A percentile compares a stretch with the other conserved stretches of the same genome.
phyloP scores from a whole-genome alignment of 179 eudicot genomes.

The Gypsophila paniculata region DNA sequence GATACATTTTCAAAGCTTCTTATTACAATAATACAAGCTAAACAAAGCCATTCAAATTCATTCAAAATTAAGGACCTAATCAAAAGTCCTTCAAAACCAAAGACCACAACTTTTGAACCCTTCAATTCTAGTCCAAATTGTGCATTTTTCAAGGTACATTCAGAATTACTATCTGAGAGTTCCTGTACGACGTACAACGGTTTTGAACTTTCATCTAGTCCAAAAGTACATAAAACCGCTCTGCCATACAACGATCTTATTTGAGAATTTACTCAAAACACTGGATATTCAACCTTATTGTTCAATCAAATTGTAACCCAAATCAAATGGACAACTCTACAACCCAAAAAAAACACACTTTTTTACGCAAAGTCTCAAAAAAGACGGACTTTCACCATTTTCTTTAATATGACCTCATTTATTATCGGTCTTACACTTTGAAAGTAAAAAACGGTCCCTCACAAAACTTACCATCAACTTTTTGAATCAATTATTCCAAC shows the following conservation, averaged over 20 bases:
- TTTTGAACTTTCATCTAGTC: no score
- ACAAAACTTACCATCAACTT: no score
- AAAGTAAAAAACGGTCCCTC: no score
- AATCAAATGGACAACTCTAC: background rate
- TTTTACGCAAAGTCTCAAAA: no score
- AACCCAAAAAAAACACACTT: background rate
- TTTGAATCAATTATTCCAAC: background rate
- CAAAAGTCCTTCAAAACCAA: conserved; percentile 16
- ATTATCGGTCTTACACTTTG: no score
- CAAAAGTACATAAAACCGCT: no score
- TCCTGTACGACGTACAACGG: background rate
- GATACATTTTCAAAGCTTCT: background rate
- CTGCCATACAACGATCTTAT: no score
- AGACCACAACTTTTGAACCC: conserved; percentile 1
- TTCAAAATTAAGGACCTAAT: conserved; percentile 7
- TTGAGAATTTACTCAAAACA: background rate
- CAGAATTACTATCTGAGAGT: no score
- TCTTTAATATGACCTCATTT: no score
- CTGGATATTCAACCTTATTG: background rate
- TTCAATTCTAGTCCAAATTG: conserved; percentile 5
- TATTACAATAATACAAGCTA: background rate
- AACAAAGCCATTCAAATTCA: background rate
- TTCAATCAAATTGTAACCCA: background rate
- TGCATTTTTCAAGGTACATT: background rate
- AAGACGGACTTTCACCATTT: no score